phyloP scores from a whole-genome alignment of 257 asterid genomes.

The Euphrasia confusa region DNA sequence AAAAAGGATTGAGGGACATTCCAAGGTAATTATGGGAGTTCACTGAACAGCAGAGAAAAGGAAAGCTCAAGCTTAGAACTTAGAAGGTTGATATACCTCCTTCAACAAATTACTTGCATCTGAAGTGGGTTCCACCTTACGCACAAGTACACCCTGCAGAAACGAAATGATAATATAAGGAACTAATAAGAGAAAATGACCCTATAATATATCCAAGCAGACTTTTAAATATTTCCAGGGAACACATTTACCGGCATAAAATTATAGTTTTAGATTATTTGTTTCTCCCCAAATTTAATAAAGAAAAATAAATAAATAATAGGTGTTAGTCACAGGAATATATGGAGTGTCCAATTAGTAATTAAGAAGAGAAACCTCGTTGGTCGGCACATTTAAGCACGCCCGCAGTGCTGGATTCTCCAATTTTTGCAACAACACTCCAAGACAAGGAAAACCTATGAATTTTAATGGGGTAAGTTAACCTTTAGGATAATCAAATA shows the following conservation, averaged over 20 bases:
- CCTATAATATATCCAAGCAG: conserved; percentile 5
- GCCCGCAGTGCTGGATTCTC: conserved; percentile 97
- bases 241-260: not conserved
- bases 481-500: conserved; percentile 19
- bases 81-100: conserved; percentile 46
- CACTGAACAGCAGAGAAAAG: not conserved
- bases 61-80: conserved; percentile 21
- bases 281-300: not conserved
- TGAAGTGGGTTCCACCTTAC: conserved; percentile 79
- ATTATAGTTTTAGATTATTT: not conserved
- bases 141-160: conserved; percentile 76
- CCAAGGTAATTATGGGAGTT: conserved; percentile 1
- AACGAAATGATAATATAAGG: conserved; percentile 18
- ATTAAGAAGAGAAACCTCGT: conserved; percentile 55
- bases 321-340: conserved; percentile 19
- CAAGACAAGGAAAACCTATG: conserved; percentile 94
- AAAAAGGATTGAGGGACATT: conserved; percentile 5
- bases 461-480: not conserved
- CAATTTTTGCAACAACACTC: conserved; percentile 85
- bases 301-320: not conserved
- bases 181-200: conserved; percentile 13
- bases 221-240: not conserved
- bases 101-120: conserved; percentile 59
- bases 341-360: conserved; percentile 17
- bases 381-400: conserved; percentile 71